Base-by-base conservation (phyloP, 2,329 filamentous ascomycete species). In the Calycina herbarum region DNA sequence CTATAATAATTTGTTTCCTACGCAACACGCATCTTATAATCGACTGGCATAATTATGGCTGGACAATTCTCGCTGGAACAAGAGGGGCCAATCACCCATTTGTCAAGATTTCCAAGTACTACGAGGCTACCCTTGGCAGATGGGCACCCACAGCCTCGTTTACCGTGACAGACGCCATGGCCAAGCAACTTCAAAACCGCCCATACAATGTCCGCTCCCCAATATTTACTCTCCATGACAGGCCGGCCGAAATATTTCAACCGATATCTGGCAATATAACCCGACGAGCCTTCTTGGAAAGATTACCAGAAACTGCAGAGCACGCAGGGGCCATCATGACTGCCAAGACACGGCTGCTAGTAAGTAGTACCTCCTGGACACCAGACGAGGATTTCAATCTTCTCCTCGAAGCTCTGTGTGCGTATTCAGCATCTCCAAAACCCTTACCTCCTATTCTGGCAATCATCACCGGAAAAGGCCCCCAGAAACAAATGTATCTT, bases 21-120 rank as follows among this genome's bases (percentile, higher is more conserved):
- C 89, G 95, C 60, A 89, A 92, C 71, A 96, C 92, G 48, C 86
- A 86, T 64, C 84, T 99, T 3, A 83, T 98, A 67, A 91, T 98
- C 64, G 95, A 99, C 81, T 99, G 95, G 95, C 95, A 99, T 81
- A 99, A 99, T 79, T 98, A 97, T 78, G 95, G 94, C 71, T 97
- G 94, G 83, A 94, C 93, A 8, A 96, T 99, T 72, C 86, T 99
- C 3, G 91, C 85, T 5, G 82, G 85, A 59, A 86, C 84, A 59
- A 79, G 82, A 29, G 83, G 86, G 51, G 69, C 79, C 1, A 77
- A 75, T 5, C 92, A 96, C 74, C 90, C 89, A 0, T 84, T 97
- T n/a, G 93, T 97, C 8, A 83, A 79, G 33, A 75, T 96, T 8
- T 91, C 94, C 29, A 88, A 87, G 69, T 83, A 83, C 74, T 97